Conservation (phyloP, 768 basidiomycete genomes). For the Erythrobasidium yunnanense region DNA sequence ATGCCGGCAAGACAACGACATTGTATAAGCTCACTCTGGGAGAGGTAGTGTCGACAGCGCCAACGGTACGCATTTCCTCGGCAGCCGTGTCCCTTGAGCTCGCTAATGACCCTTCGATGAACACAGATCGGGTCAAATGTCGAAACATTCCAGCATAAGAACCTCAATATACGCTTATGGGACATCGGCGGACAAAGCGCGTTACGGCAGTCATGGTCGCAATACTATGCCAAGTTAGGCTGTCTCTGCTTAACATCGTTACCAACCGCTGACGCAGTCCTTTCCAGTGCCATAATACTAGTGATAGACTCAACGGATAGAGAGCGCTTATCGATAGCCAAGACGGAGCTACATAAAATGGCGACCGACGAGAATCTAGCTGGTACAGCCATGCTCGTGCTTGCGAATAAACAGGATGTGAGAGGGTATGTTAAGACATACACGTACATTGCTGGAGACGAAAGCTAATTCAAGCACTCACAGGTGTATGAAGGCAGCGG, state of each 20-base stretch:
- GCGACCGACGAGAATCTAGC: slow-evolving; percentile 39
- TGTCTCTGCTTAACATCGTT: not conserved
- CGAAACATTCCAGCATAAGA: slow-evolving; percentile 43
- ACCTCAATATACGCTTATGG: slow-evolving; percentile 41
- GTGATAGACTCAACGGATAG: slow-evolving; percentile 42
- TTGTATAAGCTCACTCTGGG: slow-evolving; percentile 42
- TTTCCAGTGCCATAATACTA: slow-evolving; percentile 39
- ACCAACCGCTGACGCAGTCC: not conserved
- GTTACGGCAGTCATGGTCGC: slow-evolving; percentile 39
- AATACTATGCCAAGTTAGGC: slow-evolving; percentile 40
- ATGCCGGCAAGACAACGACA: slow-evolving; percentile 42
- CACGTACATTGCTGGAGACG: not conserved
- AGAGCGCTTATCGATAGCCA: slow-evolving; percentile 38
- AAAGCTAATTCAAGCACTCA: not conserved
- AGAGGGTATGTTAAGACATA: slow-evolving; percentile 29
- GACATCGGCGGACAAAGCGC: slow-evolving; percentile 43
- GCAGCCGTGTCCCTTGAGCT: not conserved
- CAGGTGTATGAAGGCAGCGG: slow-evolving; percentile 38
- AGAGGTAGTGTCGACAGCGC: slow-evolving; percentile 41
- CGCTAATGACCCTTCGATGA: not conserved
- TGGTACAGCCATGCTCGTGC: slow-evolving; percentile 37
- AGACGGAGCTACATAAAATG: slow-evolving; percentile 40
- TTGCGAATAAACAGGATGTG: slow-evolving; percentile 43
- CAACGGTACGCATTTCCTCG: slow-evolving; percentile 36
- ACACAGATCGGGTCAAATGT: slow-evolving; percentile 38